Percentiles rank a stretch among this genome's conserved stretches.
These are phyloP conservation scores for Phytophthora agathidicida DNA, from an alignment of 352 stramenopile species.

Conservation along the genomic window DNA sequence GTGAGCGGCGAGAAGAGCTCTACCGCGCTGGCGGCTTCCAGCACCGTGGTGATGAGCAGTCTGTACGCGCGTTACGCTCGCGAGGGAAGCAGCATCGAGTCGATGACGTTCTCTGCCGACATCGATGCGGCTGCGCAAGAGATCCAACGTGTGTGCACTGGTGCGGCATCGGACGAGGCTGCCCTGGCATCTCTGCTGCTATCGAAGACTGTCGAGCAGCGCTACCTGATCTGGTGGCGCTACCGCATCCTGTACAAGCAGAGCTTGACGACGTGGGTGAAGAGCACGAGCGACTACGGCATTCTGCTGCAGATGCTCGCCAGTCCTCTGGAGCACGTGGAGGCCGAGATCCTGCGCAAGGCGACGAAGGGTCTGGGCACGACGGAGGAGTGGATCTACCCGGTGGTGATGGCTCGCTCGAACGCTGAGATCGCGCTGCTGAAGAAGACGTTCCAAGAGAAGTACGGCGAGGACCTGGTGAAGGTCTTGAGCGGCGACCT, in stretches of 20 bases:
- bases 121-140: slow-evolving; percentile 52
- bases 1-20: slow-evolving; percentile 2
- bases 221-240: slow-evolving; percentile 30
- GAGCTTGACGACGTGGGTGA: slow-evolving; percentile 54
- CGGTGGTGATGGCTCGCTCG: slow-evolving; percentile 54
- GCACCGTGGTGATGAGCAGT: slow-evolving; percentile 10
- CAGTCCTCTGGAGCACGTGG: slow-evolving; percentile 54
- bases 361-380: slow-evolving; percentile 67
- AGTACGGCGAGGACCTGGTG: slow-evolving; percentile 59
- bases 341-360: slow-evolving; percentile 59
- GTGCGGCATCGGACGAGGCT: slow-evolving; percentile 21
- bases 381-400: slow-evolving; percentile 64
- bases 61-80: slow-evolving; percentile 17
- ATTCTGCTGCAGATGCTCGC: slow-evolving; percentile 57
- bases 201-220: slow-evolving; percentile 26
- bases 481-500: slow-evolving; percentile 52
- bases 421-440: slow-evolving; percentile 70
- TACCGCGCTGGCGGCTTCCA: slow-evolving; percentile 1
- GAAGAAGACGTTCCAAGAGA: slow-evolving; percentile 73
- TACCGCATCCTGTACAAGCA: slow-evolving; percentile 59
- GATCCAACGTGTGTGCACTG: slow-evolving; percentile 41
- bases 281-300: slow-evolving; percentile 56
- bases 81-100: slow-evolving; percentile 20
- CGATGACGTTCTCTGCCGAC: slow-evolving; percentile 37
- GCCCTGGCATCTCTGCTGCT: slow-evolving; percentile 22